Evolutionary conservation across 179 eudicot species (phyloP).

Genomic region (Sideroxylon spinosum): DNA sequence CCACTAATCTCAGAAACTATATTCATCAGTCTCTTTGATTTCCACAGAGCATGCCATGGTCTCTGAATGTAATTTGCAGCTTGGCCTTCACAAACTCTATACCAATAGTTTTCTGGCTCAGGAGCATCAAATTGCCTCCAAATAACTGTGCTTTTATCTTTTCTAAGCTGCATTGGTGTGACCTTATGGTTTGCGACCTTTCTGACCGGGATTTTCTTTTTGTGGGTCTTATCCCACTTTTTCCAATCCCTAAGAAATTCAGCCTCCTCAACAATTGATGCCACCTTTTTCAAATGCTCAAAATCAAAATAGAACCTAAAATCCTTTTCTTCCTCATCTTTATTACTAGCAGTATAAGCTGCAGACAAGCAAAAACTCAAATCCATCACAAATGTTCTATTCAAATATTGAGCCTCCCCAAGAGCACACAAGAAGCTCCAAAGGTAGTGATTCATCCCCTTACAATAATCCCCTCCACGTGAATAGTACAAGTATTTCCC

Average conservation of each 20-base stretch:
- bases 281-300: conserved; percentile 84
- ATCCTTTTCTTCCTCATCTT: conserved; percentile 92
- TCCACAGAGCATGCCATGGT: conserved; percentile 95
- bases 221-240: conserved; percentile 66
- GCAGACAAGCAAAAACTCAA: conserved; percentile 64
- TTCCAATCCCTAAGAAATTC: conserved; percentile 77
- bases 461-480: conserved; percentile 92
- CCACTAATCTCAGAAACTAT: conserved; percentile 89
- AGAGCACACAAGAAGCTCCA: conserved; percentile 95
- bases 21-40: conserved; percentile 91
- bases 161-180: conserved; percentile 72
- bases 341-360: conserved; percentile 56
- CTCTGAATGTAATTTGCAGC: conserved; percentile 66
- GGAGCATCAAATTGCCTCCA: conserved; percentile 90
- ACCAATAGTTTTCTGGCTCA: conserved; percentile 94
- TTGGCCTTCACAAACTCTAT: conserved; percentile 84
- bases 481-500: conserved; percentile 88
- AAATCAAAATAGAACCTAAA: conserved; percentile 85
- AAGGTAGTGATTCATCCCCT: conserved; percentile 85
- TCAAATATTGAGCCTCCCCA: conserved; percentile 87
- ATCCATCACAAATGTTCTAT: conserved; percentile 92
- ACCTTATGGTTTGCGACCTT: conserved; percentile 62
- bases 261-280: conserved; percentile 72
- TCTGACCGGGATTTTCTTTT: conserved; percentile 57
- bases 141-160: conserved; percentile 70